A percentile compares a stretch with the other conserved stretches of the same genome.
Evolutionary conservation across 202 grass and related monocot genomes (phyloP).

Genomic region (Eragrostis tef): DNA sequence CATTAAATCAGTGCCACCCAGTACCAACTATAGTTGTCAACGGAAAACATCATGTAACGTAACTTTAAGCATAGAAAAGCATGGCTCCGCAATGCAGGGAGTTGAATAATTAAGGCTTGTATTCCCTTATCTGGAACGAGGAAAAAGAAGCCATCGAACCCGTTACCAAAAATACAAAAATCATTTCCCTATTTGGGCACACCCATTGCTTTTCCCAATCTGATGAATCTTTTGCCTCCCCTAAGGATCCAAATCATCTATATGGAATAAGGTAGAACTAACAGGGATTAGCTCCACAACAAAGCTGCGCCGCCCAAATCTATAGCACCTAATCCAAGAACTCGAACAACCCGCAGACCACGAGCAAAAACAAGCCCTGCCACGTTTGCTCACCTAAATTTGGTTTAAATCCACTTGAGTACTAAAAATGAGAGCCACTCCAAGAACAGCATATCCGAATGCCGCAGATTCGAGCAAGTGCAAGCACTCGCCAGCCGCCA

Average conservation of each 20-base stretch:
- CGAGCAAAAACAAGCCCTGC: not conserved
- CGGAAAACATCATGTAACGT: not conserved
- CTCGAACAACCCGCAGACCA: not conserved
- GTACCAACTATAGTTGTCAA: conserved; percentile 10
- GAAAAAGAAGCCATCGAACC: not conserved
- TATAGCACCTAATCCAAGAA: not conserved
- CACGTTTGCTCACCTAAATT: not conserved
- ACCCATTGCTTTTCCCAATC: not conserved
- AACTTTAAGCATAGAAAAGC: not conserved
- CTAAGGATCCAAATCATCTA: not conserved
- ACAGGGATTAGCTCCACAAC: not conserved
- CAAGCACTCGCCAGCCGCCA: not conserved
- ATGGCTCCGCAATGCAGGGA: not conserved
- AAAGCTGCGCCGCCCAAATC: conserved; percentile 26
- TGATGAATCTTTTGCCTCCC: not conserved
- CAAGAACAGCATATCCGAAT: conserved; percentile 15
- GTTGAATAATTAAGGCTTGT: not conserved
- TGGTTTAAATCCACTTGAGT: not conserved
- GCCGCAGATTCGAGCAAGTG: conserved; percentile 10
- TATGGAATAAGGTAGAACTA: not conserved
- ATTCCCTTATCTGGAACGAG: not conserved
- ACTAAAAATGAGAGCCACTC: not conserved
- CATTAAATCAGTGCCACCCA: conserved; percentile 1
- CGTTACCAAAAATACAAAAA: not conserved
- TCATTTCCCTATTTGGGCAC: not conserved